Percentiles rank a stretch among this genome's conserved stretches.
phyloP scores from a whole-genome alignment of 805 yeast genomes.

The Candida ponderosae region DNA sequence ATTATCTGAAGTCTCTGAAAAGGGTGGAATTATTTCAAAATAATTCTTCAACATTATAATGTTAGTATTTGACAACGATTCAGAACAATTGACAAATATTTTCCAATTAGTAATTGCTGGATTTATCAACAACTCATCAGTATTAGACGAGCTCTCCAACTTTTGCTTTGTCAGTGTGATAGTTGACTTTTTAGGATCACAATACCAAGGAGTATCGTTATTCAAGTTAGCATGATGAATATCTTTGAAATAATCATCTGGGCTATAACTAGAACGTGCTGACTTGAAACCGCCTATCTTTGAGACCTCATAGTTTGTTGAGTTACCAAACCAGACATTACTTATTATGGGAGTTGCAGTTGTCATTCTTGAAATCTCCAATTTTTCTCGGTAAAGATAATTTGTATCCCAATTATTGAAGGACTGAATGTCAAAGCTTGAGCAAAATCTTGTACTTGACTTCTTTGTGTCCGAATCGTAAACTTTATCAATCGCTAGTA shows the following conservation, averaged over 20 bases:
- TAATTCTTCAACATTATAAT: too few species aligned
- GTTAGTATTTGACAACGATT: slow-evolving; percentile 8
- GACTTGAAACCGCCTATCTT: slow-evolving; percentile 12
- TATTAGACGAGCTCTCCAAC: slow-evolving; percentile 10
- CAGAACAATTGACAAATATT: slow-evolving; percentile 50
- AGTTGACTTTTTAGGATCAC: slow-evolving; percentile 44
- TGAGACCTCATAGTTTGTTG: slow-evolving; percentile 54
- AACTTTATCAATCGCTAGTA: slow-evolving; percentile 20
- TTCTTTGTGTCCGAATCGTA: slow-evolving; percentile 7
- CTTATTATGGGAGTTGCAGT: slow-evolving; percentile 53
- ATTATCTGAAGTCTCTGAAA: too few species aligned
- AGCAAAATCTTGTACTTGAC: slow-evolving; percentile 16
- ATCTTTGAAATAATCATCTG: slow-evolving; percentile 1
- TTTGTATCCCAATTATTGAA: slow-evolving; percentile 63
- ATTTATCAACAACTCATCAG: slow-evolving; percentile 27
- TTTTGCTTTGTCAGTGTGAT: slow-evolving; percentile 30
- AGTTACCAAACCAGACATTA: slow-evolving; percentile 77
- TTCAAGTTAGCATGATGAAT: slow-evolving; percentile 3
- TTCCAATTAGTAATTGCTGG: slow-evolving; percentile 50
- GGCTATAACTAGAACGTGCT: slow-evolving; percentile 5
- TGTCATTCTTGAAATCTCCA: slow-evolving; percentile 82
- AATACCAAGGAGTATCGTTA: slow-evolving; percentile 31
- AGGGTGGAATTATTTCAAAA: not conserved
- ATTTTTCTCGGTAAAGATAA: slow-evolving; percentile 61
- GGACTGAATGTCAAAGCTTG: slow-evolving; percentile 30